Percentiles rank a stretch among this genome's conserved stretches.
phyloP scores from a whole-genome alignment of 1,139 yeast genomes.

The Scheffersomyces parashehatae region DNA sequence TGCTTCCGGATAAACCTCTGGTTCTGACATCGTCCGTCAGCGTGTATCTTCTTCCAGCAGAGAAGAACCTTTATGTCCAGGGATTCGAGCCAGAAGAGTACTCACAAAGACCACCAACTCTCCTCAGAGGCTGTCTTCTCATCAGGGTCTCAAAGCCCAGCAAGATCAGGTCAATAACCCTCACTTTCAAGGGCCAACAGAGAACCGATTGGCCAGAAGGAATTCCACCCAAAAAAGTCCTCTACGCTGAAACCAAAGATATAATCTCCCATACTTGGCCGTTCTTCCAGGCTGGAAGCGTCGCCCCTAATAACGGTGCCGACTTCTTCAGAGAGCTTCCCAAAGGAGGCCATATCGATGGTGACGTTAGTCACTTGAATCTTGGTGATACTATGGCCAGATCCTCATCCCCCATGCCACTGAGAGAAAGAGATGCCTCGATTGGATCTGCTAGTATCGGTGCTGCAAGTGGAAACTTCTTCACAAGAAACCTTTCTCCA shows the following conservation, averaged over 20 bases:
- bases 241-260: constrained; percentile 63
- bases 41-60: constrained; percentile 67
- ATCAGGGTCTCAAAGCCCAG: constrained; percentile 72
- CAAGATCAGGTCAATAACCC: constrained; percentile 66
- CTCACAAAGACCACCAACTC: constrained; percentile 71
- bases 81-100: constrained; percentile 75
- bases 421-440: neutral
- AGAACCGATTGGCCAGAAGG: constrained; percentile 99
- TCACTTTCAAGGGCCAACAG: constrained; percentile 70
- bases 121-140: constrained; percentile 80
- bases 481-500: constrained; percentile 30
- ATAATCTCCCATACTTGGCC: constrained; percentile 89
- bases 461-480: constrained; percentile 19
- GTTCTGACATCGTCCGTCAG: constrained; percentile 50
- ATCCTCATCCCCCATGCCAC: constrained; percentile 21
- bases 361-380: constrained; percentile 35
- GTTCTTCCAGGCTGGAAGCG: constrained; percentile 56
- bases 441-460: constrained; percentile 1
- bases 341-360: constrained; percentile 7
- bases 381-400: constrained; percentile 25
- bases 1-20: constrained; percentile 50
- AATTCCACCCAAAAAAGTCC: constrained; percentile 82
- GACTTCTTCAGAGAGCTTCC: constrained; percentile 45
- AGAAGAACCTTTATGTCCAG: constrained; percentile 74
- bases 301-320: constrained; percentile 54